phyloP scores from a whole-genome alignment of 139 green algal species.

The Tetraselmis chui region DNA sequence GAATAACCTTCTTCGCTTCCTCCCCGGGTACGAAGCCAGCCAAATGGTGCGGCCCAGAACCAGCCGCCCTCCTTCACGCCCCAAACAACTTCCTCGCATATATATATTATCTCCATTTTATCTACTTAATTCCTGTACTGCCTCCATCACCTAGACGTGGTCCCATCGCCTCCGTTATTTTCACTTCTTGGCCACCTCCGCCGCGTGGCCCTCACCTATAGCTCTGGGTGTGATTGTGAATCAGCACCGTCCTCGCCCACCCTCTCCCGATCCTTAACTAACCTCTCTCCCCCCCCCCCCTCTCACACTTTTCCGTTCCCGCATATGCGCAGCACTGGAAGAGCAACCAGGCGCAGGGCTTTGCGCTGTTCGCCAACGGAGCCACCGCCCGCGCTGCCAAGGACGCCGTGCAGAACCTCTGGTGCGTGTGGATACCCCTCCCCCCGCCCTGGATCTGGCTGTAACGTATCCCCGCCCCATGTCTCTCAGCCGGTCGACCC shows the following conservation, averaged over 20 bases:
- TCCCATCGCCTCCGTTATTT: too few relatives aligned
- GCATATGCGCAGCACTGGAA: background rate
- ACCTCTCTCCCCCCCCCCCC: too few relatives aligned
- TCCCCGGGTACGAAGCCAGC: constrained; percentile 80
- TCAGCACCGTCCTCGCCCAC: too few relatives aligned
- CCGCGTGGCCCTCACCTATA: too few relatives aligned
- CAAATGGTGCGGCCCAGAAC: constrained; percentile 11
- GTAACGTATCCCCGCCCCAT: background rate
- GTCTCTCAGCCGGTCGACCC: background rate
- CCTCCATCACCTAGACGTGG: too few relatives aligned
- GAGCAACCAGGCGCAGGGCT: constrained; percentile 57
- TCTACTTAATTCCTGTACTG: too few relatives aligned
- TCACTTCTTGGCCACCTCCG: too few relatives aligned
- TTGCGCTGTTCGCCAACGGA: constrained; percentile 65
- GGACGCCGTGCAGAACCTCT: constrained; percentile 44
- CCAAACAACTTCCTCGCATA: too few relatives aligned
- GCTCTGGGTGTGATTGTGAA: too few relatives aligned
- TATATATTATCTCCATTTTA: too few relatives aligned
- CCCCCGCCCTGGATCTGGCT: background rate
- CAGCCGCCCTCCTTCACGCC: too few relatives aligned
- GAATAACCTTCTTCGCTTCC: constrained; percentile 88
- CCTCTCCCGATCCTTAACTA: background rate
- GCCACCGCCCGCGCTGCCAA: constrained; percentile 44
- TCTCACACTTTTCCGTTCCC: background rate
- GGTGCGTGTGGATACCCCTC: constrained; percentile 24